Base-by-base conservation (phyloP, 495 filamentous ascomycete species). In the Aspergillus ellipticus region DNA sequence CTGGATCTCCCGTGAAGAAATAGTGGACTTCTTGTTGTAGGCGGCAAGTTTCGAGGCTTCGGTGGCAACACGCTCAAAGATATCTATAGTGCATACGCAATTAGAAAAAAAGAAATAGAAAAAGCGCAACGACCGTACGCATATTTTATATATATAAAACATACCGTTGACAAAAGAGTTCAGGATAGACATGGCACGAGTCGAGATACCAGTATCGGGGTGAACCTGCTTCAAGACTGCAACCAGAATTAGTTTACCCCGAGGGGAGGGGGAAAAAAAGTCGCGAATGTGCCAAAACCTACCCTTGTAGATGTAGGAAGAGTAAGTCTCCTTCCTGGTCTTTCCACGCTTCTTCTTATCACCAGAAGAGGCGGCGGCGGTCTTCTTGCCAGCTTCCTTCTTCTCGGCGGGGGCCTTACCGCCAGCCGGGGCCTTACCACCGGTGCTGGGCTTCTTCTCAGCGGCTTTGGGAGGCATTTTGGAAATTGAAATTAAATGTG, bases 331-430 rank as follows among this genome's bases (percentile, higher is more conserved):
- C 89, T 97, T 97, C 78, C 94, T 87, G 65, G 94, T 88, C 93
- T 98, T 98, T 84, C 90, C 96, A 66, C 95, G 90, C 92, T 98
- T 98, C 89, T 97, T 98, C 91, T 98, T 97, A 57, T 97, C 94
- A 57, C 93, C 94, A 69, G 90, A 80, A 37, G 91, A 84, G 35
- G 94, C 90, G 64, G 84, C 76, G 45, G 79, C 68, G 41, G 94
- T 96, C 87, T 97, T 98, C 90, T 98, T 98, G 81, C 93, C 92
- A 59, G 92, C 95, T 74, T 97, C 93, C 87, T 97, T 96, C 88
- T 97, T 97, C 86, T 97, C 92, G 69, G 89, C 88, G 41, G 89
- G 86, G 20, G 88, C 86, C 77, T 90, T 90, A 69, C 88, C 74
- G 59, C 74, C 88, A 71, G 90, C 93, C 41, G 94, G 94, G 63